These are phyloP conservation scores for Claviceps quebecensis DNA, from an alignment of 2,329 filamentous ascomycete species.

Conservation along the genomic window DNA sequence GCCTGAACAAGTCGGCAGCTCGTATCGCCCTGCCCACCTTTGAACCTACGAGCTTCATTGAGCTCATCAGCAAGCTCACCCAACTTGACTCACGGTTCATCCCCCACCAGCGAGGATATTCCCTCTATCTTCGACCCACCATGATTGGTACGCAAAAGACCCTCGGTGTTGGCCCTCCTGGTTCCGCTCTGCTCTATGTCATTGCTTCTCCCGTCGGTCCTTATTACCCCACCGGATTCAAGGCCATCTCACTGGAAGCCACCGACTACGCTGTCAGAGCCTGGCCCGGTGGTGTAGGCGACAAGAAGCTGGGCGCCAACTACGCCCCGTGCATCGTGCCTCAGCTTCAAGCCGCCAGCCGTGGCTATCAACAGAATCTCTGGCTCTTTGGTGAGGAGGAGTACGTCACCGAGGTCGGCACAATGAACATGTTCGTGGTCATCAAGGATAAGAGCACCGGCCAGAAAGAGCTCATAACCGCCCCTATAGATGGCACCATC, in stretches of 20 bases:
- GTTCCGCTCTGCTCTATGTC: constrained; percentile 80
- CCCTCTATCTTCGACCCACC: constrained; percentile 86
- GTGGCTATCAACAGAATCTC: constrained; percentile 94
- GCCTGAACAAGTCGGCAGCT: constrained; percentile 79
- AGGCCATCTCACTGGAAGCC: constrained; percentile 87
- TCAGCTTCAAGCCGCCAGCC: constrained; percentile 77
- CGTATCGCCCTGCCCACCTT: constrained; percentile 91
- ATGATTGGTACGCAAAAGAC: constrained; percentile 96
- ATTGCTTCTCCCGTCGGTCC: constrained; percentile 95
- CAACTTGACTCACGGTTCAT: constrained; percentile 82
- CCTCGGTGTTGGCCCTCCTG: constrained; percentile 82
- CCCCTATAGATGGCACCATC: constrained; percentile 91
- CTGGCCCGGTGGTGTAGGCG: constrained; percentile 93
- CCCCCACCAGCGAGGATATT: constrained; percentile 74
- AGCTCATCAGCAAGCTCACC: constrained; percentile 68
- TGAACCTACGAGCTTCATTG: constrained; percentile 56
- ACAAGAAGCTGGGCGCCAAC: constrained; percentile 97
- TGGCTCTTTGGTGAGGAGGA: constrained; percentile 96
- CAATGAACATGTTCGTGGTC: constrained; percentile 95
- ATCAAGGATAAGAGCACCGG: constrained; percentile 77
- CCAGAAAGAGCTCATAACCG: constrained; percentile 85
- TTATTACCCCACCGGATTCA: constrained; percentile 98
- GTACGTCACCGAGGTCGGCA: constrained; percentile 92
- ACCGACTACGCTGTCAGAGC: constrained; percentile 94
- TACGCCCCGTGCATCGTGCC: constrained; percentile 99